Conservation (phyloP, 352 stramenopile genomes). For the Pythium brassicae region DNA sequence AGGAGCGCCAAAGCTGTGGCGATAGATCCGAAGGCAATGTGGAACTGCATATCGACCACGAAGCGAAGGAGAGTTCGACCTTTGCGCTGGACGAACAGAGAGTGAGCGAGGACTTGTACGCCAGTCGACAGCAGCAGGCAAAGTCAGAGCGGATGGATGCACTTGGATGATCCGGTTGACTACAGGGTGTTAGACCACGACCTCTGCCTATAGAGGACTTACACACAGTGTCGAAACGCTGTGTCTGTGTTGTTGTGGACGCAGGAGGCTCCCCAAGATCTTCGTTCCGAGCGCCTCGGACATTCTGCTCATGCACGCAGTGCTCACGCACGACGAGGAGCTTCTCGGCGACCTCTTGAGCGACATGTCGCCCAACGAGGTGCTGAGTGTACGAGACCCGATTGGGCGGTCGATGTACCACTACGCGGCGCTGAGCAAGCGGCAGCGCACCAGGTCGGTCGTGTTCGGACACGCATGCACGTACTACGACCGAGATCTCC, state of each 20-base stretch:
- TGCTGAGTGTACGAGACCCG: slow-evolving; percentile 27
- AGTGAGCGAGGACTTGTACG: slow-evolving; percentile 7
- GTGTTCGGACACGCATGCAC: slow-evolving; percentile 30
- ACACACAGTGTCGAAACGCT: too few relatives aligned
- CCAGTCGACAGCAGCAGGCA: neutral
- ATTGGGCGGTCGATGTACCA: slow-evolving; percentile 35
- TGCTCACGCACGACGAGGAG: slow-evolving; percentile 21
- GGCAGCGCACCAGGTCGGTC: slow-evolving; percentile 10
- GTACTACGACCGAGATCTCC: slow-evolving; percentile 22
- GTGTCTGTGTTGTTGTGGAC: neutral
- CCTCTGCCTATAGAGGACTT: too few relatives aligned
- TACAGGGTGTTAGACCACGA: too few relatives aligned
- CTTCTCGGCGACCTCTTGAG: slow-evolving; percentile 20
- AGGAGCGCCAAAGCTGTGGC: neutral
- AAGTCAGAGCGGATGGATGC: neutral
- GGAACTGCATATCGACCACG: too few relatives aligned
- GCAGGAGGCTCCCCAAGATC: slow-evolving; percentile 17
- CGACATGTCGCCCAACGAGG: slow-evolving; percentile 21
- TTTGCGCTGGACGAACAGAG: neutral
- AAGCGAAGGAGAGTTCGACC: neutral
- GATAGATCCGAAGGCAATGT: neutral
- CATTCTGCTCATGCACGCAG: slow-evolving; percentile 38
- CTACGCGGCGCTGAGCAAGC: slow-evolving; percentile 35
- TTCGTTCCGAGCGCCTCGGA: slow-evolving; percentile 32
- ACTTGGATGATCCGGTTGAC: neutral